phyloP scores from a whole-genome alignment of 257 asterid species.

The Prunella vulgaris region DNA sequence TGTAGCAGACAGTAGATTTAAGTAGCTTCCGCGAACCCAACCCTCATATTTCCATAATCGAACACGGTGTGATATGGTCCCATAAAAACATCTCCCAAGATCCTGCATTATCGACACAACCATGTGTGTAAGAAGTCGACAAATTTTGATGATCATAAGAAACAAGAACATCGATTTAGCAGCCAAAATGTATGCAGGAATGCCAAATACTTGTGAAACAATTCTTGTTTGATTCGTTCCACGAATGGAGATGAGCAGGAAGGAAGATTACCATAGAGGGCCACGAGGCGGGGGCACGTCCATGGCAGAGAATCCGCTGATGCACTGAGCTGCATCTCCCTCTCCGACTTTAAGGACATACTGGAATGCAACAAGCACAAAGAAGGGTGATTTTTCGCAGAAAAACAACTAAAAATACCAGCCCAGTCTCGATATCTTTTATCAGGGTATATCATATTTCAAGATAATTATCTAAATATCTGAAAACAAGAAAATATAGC shows the following conservation, averaged over 20 bases:
- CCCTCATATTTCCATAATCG: slow-evolving; percentile 59
- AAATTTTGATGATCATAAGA: neutral
- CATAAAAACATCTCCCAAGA: slow-evolving; percentile 84
- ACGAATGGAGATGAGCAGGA: neutral
- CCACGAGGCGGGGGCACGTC: slow-evolving; percentile 88
- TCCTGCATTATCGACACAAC: slow-evolving; percentile 42
- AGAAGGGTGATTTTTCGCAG: neutral
- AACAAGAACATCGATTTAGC: neutral
- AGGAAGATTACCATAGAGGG: slow-evolving; percentile 62
- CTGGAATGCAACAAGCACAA: slow-evolving; percentile 33
- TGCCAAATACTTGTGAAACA: neutral
- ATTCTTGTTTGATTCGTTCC: neutral
- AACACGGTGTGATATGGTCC: slow-evolving; percentile 75
- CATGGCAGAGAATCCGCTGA: slow-evolving; percentile 80
- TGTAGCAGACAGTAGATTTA: slow-evolving; percentile 27
- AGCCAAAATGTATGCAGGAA: neutral
- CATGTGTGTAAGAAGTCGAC: neutral
- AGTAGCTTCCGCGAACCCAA: slow-evolving; percentile 84
- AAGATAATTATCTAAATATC: neutral
- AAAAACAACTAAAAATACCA: neutral
- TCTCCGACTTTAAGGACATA: slow-evolving; percentile 73
- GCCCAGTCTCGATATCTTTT: neutral
- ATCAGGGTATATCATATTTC: neutral
- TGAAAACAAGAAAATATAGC: neutral
- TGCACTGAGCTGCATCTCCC: slow-evolving; percentile 73